Evolutionary conservation across 2,329 filamentous ascomycete species (phyloP), one percentile per base, ranked within the genome.

Genomic region (Hypoxylon sp.): DNA sequence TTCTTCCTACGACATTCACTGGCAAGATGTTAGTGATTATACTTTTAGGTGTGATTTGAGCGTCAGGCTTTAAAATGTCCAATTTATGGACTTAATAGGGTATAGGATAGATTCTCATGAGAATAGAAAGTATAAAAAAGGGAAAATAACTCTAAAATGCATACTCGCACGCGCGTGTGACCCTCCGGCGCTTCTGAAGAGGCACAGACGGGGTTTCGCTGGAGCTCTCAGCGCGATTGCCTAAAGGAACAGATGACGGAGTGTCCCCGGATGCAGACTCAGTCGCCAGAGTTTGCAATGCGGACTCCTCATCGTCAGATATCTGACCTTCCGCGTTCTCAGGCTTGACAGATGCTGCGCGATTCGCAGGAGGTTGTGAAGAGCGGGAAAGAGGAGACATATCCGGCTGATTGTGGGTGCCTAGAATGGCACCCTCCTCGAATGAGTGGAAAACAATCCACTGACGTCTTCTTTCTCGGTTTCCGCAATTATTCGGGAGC

Each of bases 161-260:
- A 67, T 70, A 71, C 79, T 94, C 92, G 80, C 92, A 95, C 44
- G 92, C 92, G 74, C 93, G 86, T 19, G 92, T 94, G 48, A 95
- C 92, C 76, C 93, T 86, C 61, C 92, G 86, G 69, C 92, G 86
- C 78, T 95, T 94, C 77, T 94, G 92, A 66, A 92, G 84, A 13
- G 91, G 91, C 72, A 84, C 81, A 42, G 80, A 81, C n/a, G 83
- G 77, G 14, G 78, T 78, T 58, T 81, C 80, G 59, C 72, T 73
- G 48, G 75, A 71, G 24, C 74, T 72, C 63, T 73, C 76, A 52
- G 71, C 73, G 29, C 60, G 66, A 29, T 74, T 74, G 24, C 74
- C 74, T 58, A 69, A 71, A 31, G 53, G 59, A 70, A 59, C 69
- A 67, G 61, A 77, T 74, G 71, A 81, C 80, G 66, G 83, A 80